Conservation (phyloP, 208 protist genomes). For the Kentomonas sorsogonicus region DNA sequence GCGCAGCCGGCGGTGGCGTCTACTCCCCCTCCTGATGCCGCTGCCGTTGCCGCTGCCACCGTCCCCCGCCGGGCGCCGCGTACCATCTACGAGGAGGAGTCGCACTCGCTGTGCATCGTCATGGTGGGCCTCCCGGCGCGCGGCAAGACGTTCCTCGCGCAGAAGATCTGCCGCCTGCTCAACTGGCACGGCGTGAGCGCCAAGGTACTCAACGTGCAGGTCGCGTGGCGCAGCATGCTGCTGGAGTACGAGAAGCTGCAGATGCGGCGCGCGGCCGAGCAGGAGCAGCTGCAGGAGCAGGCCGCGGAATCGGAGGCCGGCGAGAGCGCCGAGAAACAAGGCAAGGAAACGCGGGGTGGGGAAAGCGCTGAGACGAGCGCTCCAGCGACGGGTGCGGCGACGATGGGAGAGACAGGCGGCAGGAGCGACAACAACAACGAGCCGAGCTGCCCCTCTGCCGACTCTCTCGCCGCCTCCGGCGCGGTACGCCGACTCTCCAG, state of each 20-base stretch:
- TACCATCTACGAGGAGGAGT: constrained; percentile 1
- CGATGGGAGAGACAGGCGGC: no score
- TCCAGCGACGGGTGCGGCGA: no score
- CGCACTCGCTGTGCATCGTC: constrained; percentile 44
- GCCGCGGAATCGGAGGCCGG: no score
- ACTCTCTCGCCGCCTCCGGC: no score
- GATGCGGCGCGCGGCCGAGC: no score
- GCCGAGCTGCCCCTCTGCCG: no score
- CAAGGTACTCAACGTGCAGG: constrained; percentile 75
- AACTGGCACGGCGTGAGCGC: constrained; percentile 71
- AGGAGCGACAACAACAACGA: no score
- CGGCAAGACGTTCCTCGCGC: constrained; percentile 87
- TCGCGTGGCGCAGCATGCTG: constrained; percentile 57
- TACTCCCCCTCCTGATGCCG: background rate
- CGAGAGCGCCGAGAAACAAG: no score
- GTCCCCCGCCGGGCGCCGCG: constrained; percentile 1
- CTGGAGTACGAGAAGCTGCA: constrained; percentile 33
- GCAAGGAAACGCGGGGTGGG: no score
- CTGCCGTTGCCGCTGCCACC: background rate
- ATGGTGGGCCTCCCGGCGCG: constrained; percentile 89
- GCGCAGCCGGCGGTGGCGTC: background rate
- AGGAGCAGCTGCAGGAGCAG: background rate
- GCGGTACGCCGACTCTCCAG: no score
- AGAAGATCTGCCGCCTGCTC: constrained; percentile 84
- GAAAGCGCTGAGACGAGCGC: no score